These are phyloP conservation scores for Nemophila menziesii DNA, from an alignment of 257 asterid species.

Conservation along the genomic window DNA sequence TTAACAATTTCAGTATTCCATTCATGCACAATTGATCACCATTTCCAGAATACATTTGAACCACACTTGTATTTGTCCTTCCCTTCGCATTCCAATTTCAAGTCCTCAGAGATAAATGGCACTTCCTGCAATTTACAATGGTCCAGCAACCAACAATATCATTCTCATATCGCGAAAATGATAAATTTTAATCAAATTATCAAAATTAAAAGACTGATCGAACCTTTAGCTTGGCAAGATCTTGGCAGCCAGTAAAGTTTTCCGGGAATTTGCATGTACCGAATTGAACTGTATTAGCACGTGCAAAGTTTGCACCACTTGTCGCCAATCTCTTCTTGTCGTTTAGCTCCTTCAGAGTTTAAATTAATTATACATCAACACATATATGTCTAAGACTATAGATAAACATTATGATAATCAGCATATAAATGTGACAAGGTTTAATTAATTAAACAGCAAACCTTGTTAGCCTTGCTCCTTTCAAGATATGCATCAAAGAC, in stretches of 20 bases:
- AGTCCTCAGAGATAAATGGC: conserved; percentile 66
- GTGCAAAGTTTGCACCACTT: conserved; percentile 87
- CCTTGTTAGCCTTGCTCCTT: conserved; percentile 97
- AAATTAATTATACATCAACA: no score
- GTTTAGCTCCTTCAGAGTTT: conserved; percentile 82
- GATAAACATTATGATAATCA: no score
- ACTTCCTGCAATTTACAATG: conserved; percentile 52
- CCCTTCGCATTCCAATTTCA: conserved; percentile 80
- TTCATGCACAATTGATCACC: conserved; percentile 35
- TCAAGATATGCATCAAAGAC: conserved; percentile 74
- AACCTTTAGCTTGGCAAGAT: conserved; percentile 92
- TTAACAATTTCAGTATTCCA: no score
- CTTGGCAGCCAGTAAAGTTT: conserved; percentile 99
- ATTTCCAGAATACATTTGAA: conserved; percentile 95
- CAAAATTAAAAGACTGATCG: neutral
- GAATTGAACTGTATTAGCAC: conserved; percentile 81
- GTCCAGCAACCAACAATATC: no score
- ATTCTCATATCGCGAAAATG: neutral
- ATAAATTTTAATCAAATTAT: no score
- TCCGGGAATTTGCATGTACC: conserved; percentile 99
- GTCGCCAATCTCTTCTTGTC: conserved; percentile 97
- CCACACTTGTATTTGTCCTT: conserved; percentile 95
- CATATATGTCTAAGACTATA: no score
- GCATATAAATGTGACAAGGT: neutral
- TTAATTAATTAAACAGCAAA: conserved; percentile 4